Base-by-base conservation (phyloP, 495 filamentous ascomycete genomes). In the Aspergillus nidulans region DNA sequence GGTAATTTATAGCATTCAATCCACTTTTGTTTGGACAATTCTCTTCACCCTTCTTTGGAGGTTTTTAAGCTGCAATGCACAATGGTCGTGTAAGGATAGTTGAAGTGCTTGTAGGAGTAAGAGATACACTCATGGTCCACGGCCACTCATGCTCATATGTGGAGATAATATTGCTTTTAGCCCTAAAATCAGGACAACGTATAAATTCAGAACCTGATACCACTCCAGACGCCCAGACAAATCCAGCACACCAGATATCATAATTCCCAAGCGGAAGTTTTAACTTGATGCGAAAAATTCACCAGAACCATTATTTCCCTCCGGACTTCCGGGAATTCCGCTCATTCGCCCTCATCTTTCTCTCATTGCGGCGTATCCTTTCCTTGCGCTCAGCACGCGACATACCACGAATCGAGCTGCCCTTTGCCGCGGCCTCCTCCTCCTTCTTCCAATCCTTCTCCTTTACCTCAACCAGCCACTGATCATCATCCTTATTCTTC, bases 391-490 rank as follows among this genome's bases (percentile, higher is more conserved):
- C 83, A 32, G 82, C 68, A 46, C 84, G 70, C 46, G 79, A 81
- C 66, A 85, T 79, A 1, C 86, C 81, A 36, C 84, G 74, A 24
- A 87, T 77, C 30, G 70, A 77, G 57, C 77, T 77, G 43, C 85
- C 84, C 65, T 80, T 81, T 40, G 78, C 76, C 62, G 85, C 81
- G 9, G 74, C 74, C 26, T 71, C 67, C 55, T 74, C 77, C 68
- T 85, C 85, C 69, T 85, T 86, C 74, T 76, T 78, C 76, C 81
- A 80, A 55, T 81, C 76, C 71, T 87, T 85, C 73, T 86, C 82
- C 64, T 91, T 85, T 25, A 97, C 85, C 81, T 97, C 95, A 24
- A 97, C 90, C 63, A 96, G 76, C 86, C 92, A 94, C 43, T 79
- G 70, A 61, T 90, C 87, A 0, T 79, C 83, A 13, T 81, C 82